These are phyloP conservation scores for Aspergillus sp. DNA, from an alignment of 2,329 filamentous ascomycete genomes.

Conservation along the genomic window DNA sequence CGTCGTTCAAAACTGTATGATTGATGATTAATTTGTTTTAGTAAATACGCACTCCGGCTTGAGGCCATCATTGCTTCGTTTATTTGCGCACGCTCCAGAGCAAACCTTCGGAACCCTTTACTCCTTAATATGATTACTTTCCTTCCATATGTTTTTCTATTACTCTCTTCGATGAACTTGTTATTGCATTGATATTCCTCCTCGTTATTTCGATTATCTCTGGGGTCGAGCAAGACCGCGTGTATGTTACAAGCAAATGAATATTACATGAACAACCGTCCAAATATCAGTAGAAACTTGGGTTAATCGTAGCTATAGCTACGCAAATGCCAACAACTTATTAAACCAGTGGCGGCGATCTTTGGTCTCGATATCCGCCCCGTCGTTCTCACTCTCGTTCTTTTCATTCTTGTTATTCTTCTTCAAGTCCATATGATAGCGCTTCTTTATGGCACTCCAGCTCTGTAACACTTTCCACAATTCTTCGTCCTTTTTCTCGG, in stretches of 20 bases:
- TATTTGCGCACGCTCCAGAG: not conserved
- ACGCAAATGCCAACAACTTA: not conserved
- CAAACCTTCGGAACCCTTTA: slow-evolving; percentile 8
- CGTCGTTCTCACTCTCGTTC: not conserved
- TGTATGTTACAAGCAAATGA: slow-evolving; percentile 21
- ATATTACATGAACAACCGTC: slow-evolving; percentile 2
- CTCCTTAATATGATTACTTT: slow-evolving; percentile 11
- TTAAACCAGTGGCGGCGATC: not conserved
- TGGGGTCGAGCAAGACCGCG: slow-evolving; percentile 10
- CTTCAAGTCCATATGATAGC: not conserved
- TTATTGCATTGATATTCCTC: slow-evolving; percentile 11
- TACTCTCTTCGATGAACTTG: not conserved
- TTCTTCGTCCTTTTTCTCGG: not conserved
- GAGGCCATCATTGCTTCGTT: slow-evolving; percentile 1
- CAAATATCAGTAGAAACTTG: not conserved
- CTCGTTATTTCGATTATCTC: slow-evolving; percentile 9
- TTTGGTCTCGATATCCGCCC: not conserved
- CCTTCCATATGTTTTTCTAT: slow-evolving; percentile 10
- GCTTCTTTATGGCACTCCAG: not conserved
- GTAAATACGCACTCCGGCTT: slow-evolving; percentile 18
- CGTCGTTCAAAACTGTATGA: not conserved
- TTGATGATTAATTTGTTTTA: slow-evolving; percentile 1
- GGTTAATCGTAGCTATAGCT: not conserved
- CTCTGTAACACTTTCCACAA: not conserved
- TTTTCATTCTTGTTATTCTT: not conserved